Conservation (phyloP, 495 filamentous ascomycete species). For the Cercophora samala region DNA sequence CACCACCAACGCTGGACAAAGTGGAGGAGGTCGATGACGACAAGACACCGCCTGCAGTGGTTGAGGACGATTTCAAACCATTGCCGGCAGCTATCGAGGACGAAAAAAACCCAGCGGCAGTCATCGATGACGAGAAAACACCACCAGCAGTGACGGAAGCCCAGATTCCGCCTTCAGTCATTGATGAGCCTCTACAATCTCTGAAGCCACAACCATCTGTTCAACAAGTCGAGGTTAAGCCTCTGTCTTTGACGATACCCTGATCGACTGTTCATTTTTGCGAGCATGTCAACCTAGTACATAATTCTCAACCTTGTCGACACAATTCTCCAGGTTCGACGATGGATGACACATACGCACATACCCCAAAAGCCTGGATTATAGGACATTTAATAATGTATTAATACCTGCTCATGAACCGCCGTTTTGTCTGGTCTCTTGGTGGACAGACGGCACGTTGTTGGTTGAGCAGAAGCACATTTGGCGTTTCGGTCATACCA, state of each 20-base stretch:
- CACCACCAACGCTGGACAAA: background rate
- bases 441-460: background rate
- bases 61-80: background rate
- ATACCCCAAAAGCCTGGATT: background rate
- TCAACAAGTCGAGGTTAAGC: slow-evolving; percentile 6
- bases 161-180: background rate
- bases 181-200: background rate
- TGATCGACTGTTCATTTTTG: background rate
- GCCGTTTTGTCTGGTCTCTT: background rate
- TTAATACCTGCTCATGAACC: background rate
- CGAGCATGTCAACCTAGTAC: background rate
- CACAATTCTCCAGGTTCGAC: background rate
- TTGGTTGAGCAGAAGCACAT: slow-evolving; percentile 6
- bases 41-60: background rate
- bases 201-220: background rate
- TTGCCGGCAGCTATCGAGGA: background rate
- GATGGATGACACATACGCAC: background rate
- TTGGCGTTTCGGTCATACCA: slow-evolving; percentile 10
- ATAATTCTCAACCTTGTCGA: background rate
- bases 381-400: background rate
- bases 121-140: background rate
- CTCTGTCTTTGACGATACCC: slow-evolving; percentile 8
- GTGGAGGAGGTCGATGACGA: background rate
- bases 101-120: background rate
- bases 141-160: background rate